Percentiles rank a stretch among this genome's conserved stretches.
Evolutionary conservation across 2,329 filamentous ascomycete species (phyloP).

Genomic region (Ophiostoma sp.): DNA sequence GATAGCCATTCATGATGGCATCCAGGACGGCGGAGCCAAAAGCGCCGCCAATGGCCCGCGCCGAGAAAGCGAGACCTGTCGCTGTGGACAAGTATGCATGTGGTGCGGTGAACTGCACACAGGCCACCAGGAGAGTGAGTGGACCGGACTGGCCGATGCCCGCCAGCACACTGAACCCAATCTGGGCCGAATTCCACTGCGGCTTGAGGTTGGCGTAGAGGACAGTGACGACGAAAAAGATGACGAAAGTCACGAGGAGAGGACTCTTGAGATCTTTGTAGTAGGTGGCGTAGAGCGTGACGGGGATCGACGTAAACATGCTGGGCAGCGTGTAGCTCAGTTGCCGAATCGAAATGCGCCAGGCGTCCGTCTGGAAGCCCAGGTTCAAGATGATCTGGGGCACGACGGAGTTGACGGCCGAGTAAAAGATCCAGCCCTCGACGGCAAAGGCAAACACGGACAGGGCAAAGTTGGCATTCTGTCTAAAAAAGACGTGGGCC

Average conservation of each 20-base stretch:
- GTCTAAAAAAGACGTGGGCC: conserved; percentile 56
- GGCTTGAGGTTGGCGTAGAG: conserved; percentile 49
- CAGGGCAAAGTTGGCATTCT: conserved; percentile 55
- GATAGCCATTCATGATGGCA: conserved; percentile 52
- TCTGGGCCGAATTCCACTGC: conserved; percentile 46
- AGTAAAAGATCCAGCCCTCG: conserved; percentile 61
- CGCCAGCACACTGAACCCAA: conserved; percentile 49
- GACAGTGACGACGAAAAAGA: conserved; percentile 50
- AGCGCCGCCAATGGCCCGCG: conserved; percentile 53
- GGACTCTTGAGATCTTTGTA: conserved; percentile 52
- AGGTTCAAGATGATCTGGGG: conserved; percentile 52
- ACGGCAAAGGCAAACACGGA: conserved; percentile 57
- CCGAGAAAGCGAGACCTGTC: conserved; percentile 54
- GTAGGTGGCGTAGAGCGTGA: conserved; percentile 48
- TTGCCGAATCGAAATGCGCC: conserved; percentile 51
- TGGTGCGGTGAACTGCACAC: conserved; percentile 54
- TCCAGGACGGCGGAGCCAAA: conserved; percentile 55
- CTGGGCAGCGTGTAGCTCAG: conserved; percentile 46
- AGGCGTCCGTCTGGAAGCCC: conserved; percentile 49
- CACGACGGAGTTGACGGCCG: conserved; percentile 52
- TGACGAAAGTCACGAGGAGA: conserved; percentile 46
- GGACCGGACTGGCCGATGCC: conserved; percentile 53
- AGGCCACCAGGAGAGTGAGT: conserved; percentile 50
- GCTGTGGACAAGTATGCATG: conserved; percentile 55
- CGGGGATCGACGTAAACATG: conserved; percentile 44